Conservation (phyloP, 176 grass and related monocot species). For the Triticum aestivum region IWGSC_CS_RefSeq_v2.1 NC_057808.1:371190665-371191164, state of each 20-base stretch:
- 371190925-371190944: neutral
- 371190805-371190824: neutral
- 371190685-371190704: neutral
- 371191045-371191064: too few relatives aligned
- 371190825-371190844: neutral
- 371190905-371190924: neutral
- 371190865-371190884: neutral
- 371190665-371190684: neutral
- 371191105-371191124: neutral
- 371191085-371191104: too few relatives aligned
- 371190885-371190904: neutral
- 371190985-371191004: neutral
- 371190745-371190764: neutral
- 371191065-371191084: too few relatives aligned
- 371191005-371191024: too few relatives aligned
- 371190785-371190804: neutral
- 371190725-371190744: neutral
- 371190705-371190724: neutral
- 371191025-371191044: too few relatives aligned
- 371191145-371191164: constrained; percentile 16
- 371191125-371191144: constrained; percentile 29
- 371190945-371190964: neutral
- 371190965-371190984: neutral
- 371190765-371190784: neutral
- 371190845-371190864: neutral